Conservation (phyloP, 176 grass and related monocot genomes). For the Luzula sylvatica region DNA sequence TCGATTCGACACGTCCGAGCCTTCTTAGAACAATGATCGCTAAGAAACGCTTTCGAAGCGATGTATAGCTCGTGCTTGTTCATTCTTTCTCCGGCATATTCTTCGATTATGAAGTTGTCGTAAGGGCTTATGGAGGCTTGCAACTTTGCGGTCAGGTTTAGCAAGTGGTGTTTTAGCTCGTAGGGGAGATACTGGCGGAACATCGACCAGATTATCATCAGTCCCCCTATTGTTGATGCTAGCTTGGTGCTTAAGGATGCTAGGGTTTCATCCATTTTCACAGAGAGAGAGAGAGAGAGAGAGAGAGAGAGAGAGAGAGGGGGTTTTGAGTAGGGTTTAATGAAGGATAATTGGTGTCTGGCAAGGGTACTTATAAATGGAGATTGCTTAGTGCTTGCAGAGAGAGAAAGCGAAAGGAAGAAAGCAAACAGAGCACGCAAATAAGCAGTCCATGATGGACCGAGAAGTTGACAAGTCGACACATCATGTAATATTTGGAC, state of each 20-base stretch:
- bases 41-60: constrained; percentile 45
- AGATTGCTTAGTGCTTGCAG: no score
- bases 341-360: no score
- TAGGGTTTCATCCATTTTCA: background rate
- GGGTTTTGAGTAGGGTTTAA: no score
- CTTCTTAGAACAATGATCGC: constrained; percentile 21
- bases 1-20: constrained; percentile 31
- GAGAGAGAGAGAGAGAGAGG: no score
- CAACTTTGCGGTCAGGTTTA: background rate
- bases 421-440: no score
- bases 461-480: no score
- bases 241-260: background rate
- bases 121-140: constrained; percentile 29
- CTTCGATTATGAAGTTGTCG: constrained; percentile 31
- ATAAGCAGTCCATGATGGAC: no score
- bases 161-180: constrained; percentile 5
- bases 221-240: constrained; percentile 12
- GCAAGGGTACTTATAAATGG: no score
- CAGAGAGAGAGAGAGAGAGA: no score
- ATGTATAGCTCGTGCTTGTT: constrained; percentile 30
- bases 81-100: constrained; percentile 28
- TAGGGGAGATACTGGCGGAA: constrained; percentile 14
- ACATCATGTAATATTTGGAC: no score
- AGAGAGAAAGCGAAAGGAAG: no score
- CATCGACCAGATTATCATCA: constrained; percentile 17